Evolutionary conservation across 306 rosid genomes (phyloP), one percentile per base, ranked within the genome.

Genomic region (Delonix regia): DNA sequence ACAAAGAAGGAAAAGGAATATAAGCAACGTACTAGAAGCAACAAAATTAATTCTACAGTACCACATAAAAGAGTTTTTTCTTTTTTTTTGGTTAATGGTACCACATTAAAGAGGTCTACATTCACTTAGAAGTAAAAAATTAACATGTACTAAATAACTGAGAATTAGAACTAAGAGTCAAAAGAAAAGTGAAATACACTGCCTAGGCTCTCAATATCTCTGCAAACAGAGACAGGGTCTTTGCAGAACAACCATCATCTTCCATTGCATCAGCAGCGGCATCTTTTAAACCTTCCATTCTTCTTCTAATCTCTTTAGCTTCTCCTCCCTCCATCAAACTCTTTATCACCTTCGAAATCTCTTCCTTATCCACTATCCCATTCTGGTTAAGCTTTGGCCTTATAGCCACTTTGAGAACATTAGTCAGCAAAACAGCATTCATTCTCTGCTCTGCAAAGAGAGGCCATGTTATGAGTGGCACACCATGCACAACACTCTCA

Each of bases 371-470:
- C 12, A 61, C 77, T 7, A 75, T 25, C 4, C 67, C 84, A 5
- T 69, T 61, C 6, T 69, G 67, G 3, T 63, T 47, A 13, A 19
- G 12, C 42, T 57, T 57, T 27, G 80, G 80, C 55, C 75, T 80
- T 3, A 55, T 0, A 10, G 75, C 84, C 18, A 80, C 80, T 2
- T 65, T 74, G 10, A 81, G 63, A 5, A 71, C 80, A 12, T 68
- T 45, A 10, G 63, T 22, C 38, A 81, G 6, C 16, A 24, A 1
- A 39, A 64, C 69, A 0, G 77, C 72, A 68, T 81, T 81, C 45
- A 59, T n/a, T 16, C 57, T 27, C 15, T 81, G 84, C 34, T 81
- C 80, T 14, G 77, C 80, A 48, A 75, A 81, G 1, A 81, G 57
- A 0, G 80, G 80, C 76, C 77, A 81, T 2, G 80, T 52, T 18